A percentile compares a stretch with the other conserved stretches of the same genome.
These are phyloP conservation scores for Gynandropsis gynandra DNA, from an alignment of 345 rosid genomes.

Conservation along the genomic window DNA sequence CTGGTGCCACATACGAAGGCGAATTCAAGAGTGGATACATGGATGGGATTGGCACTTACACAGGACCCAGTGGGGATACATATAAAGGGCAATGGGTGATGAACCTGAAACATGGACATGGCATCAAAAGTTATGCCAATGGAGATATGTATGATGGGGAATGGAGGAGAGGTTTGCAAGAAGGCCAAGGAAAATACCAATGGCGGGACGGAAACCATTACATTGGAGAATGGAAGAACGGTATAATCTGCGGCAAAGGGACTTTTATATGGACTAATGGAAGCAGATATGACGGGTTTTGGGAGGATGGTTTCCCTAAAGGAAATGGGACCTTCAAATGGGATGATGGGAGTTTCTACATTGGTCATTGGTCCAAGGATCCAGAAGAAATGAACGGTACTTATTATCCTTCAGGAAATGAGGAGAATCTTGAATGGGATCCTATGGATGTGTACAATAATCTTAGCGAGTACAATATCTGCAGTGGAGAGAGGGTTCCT, in stretches of 20 bases:
- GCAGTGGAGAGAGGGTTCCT: conserved; percentile 59
- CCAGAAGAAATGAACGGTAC: conserved; percentile 69
- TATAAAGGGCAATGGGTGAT: conserved; percentile 83
- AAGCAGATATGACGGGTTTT: conserved; percentile 55
- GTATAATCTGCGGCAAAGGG: conserved; percentile 59
- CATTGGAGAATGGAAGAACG: conserved; percentile 74
- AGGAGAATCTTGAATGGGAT: conserved; percentile 51
- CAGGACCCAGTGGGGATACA: conserved; percentile 48
- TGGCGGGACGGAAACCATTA: conserved; percentile 60
- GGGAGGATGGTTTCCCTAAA: conserved; percentile 85
- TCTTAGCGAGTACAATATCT: conserved; percentile 30
- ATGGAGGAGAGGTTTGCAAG: conserved; percentile 77
- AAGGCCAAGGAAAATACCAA: conserved; percentile 68
- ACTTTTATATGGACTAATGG: conserved; percentile 64
- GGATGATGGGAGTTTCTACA: conserved; percentile 78
- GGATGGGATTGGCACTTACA: conserved; percentile 78
- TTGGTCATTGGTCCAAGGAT: conserved; percentile 80
- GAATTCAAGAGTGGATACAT: conserved; percentile 84
- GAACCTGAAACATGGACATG: conserved; percentile 87
- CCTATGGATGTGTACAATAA: conserved; percentile 49
- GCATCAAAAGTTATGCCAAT: conserved; percentile 44
- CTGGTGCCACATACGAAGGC: conserved; percentile 85
- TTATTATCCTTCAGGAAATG: conserved; percentile 51
- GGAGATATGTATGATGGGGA: conserved; percentile 88
- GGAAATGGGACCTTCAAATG: conserved; percentile 66